Conservation (phyloP, 805 yeast species). For the Soucietia sequanensis region DNA sequence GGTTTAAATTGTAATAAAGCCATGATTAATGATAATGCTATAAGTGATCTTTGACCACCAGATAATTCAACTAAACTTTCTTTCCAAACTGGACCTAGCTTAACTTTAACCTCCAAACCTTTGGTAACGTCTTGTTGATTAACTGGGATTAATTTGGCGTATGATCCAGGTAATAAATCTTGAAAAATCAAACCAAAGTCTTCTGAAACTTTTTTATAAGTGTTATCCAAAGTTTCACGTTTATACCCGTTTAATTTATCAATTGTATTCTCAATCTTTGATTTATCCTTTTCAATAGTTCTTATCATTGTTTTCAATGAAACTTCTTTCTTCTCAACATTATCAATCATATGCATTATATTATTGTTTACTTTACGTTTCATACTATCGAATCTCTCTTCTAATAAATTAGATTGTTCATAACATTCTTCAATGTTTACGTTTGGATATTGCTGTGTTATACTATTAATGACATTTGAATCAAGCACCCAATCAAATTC, state of each 20-base stretch:
- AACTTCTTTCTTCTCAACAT: constrained; percentile 82
- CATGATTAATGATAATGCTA: constrained; percentile 88
- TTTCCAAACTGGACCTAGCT: constrained; percentile 92
- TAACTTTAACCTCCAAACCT: constrained; percentile 88
- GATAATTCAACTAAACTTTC: constrained; percentile 91
- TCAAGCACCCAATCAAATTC: constrained; percentile 77
- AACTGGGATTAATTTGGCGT: constrained; percentile 82
- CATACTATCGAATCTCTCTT: constrained; percentile 64
- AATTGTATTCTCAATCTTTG: constrained; percentile 86
- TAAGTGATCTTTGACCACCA: constrained; percentile 95
- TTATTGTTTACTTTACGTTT: constrained; percentile 79
- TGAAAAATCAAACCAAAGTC: constrained; percentile 91
- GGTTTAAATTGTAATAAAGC: constrained; percentile 93
- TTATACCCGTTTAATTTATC: constrained; percentile 81
- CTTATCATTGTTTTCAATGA: constrained; percentile 75
- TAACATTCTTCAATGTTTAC: constrained; percentile 63
- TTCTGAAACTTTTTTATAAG: constrained; percentile 81
- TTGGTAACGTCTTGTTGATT: constrained; percentile 81
- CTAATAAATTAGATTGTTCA: constrained; percentile 53
- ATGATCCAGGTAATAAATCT: constrained; percentile 84
- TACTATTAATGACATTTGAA: constrained; percentile 51
- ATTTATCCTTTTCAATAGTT: constrained; percentile 85
- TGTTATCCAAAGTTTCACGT: constrained; percentile 73
- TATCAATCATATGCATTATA: constrained; percentile 88
- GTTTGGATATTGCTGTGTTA: constrained; percentile 61